Base-by-base conservation (phyloP, 2,329 filamentous ascomycete species). In the Colletotrichum zoysiae region DNA sequence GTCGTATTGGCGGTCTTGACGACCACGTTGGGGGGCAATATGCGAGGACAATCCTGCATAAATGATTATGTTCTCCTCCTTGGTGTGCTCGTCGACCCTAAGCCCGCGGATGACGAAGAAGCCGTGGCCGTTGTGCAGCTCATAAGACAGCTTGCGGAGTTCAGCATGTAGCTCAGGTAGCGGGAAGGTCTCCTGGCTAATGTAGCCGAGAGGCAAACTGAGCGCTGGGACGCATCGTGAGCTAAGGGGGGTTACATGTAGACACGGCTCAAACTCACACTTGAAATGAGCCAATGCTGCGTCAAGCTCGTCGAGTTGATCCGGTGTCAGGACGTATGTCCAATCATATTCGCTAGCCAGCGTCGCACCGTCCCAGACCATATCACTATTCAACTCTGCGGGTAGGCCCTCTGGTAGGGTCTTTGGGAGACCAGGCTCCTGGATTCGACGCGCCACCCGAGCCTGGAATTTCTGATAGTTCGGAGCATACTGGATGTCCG, bases 81-180 rank as follows among this genome's bases (percentile, higher is more conserved):
- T 84, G 0, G 82, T 83, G 76, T 90, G 85, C 5, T 81, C 80
- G 12, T 86, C 82, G 0, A 89, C 85, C 1, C 84, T 83, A 0
- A 92, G 76, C 8, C 90, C 90, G 2, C 89, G 86, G 18, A 92
- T 76, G 1, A 91, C 88, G 57, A 87, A 87, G 81, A 92, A 91
- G 1, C 90, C 90, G 58, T 86, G 85, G 3, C 89, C 88, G 33
- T 81, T 78, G 76, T 91, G 88, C 1, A 91, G 77, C 70, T 90
- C 87, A 9, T 81, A 75, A 0, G 88, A 89, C 5, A 90, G 77
- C 0, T 79, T 79, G 3, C 88, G 84, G 2, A 92, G 82, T 18
- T 82, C 82, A 0, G 78, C 53, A 68, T 87, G 86, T 0, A 91
- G 80, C 0, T 76, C 84, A 0, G 87, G 86, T 0, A 91, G 79